Conservation (phyloP, 2,329 filamentous ascomycete species). For the Hymenoscyphus fructigenus region DNA sequence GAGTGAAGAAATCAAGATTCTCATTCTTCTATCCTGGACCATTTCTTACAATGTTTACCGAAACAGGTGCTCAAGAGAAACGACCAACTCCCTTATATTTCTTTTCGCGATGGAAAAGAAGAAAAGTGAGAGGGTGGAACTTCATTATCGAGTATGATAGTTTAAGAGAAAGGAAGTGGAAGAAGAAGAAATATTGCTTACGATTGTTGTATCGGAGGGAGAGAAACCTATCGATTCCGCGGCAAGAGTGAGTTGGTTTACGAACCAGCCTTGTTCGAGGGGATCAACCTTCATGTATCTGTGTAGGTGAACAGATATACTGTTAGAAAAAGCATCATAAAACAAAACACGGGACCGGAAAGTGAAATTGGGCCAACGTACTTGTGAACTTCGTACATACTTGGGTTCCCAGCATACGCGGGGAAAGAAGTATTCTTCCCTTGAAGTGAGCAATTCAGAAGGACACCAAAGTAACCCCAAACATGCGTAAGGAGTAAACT, state of each 20-base stretch:
- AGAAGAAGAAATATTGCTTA: neutral
- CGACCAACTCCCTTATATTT: no score
- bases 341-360: no score
- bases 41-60: no score
- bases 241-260: conserved; percentile 41
- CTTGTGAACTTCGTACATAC: conserved; percentile 54
- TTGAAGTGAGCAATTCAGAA: conserved; percentile 54
- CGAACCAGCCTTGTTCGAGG: conserved; percentile 55
- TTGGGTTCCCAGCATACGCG: conserved; percentile 45
- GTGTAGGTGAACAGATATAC: conserved; percentile 27
- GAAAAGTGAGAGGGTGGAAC: neutral
- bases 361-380: conserved; percentile 12
- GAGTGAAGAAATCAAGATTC: no score
- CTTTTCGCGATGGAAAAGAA: no score
- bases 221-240: conserved; percentile 6
- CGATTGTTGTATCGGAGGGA: neutral
- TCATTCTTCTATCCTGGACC: neutral
- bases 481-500: conserved; percentile 58
- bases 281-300: conserved; percentile 56
- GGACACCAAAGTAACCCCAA: conserved; percentile 58
- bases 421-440: conserved; percentile 48
- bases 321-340: conserved; percentile 21
- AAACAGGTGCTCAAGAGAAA: no score
- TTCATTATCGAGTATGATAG: neutral
- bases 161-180: neutral